These are phyloP conservation scores for Cryptococcus sp. DNA, from an alignment of 1,284 basidiomycete genomes.

Conservation along the genomic window DNA sequence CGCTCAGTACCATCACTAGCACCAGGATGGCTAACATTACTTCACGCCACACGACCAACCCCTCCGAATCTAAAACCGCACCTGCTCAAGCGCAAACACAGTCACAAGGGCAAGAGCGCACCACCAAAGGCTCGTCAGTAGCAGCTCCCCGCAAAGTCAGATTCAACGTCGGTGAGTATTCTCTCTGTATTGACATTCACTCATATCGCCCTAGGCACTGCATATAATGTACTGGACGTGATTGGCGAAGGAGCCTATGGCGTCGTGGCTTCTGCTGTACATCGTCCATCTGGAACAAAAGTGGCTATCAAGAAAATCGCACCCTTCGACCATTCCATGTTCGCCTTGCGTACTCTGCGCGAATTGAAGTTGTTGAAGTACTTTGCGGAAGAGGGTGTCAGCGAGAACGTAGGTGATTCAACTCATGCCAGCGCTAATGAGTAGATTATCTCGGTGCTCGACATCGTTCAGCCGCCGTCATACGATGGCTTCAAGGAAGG, in stretches of 20 bases:
- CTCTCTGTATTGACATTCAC: not conserved
- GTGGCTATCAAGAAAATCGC: constrained; percentile 91
- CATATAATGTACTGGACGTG: constrained; percentile 87
- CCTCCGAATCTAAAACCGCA: no score
- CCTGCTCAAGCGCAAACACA: no score
- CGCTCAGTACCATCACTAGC: no score
- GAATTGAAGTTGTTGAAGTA: constrained; percentile 89
- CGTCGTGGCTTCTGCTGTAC: constrained; percentile 78
- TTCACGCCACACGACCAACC: no score
- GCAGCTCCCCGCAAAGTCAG: constrained; percentile 80
- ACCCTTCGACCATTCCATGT: constrained; percentile 91
- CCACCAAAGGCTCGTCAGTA: constrained; percentile 40
- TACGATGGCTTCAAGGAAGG: constrained; percentile 90
- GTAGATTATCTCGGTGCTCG: constrained; percentile 91
- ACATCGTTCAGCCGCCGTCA: constrained; percentile 87
- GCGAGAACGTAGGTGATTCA: constrained; percentile 76
- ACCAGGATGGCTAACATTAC: no score
- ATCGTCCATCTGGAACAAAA: constrained; percentile 73
- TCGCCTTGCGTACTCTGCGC: constrained; percentile 78
- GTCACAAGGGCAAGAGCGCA: constrained; percentile 31
- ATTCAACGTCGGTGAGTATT: constrained; percentile 80
- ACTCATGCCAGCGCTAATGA: not conserved
- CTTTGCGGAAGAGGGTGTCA: constrained; percentile 83
- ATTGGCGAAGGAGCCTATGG: constrained; percentile 82
- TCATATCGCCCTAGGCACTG: constrained; percentile 44